phyloP scores from a whole-genome alignment of 768 basidiomycete species.

The Favolaschia claudopus region DNA sequence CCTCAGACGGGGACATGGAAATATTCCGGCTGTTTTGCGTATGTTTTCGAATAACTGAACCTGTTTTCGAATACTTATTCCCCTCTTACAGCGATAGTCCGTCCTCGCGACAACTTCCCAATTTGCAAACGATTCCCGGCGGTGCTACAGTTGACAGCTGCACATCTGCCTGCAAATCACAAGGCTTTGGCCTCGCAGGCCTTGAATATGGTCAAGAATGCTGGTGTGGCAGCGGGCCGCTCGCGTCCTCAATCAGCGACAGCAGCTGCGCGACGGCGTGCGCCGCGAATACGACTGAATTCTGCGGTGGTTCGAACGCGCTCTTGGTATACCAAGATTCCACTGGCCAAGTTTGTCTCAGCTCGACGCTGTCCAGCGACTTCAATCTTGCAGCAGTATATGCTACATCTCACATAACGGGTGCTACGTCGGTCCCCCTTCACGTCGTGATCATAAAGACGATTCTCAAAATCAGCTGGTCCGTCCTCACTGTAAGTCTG shows the following conservation, averaged over 20 bases:
- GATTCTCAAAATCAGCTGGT: constrained; percentile 9
- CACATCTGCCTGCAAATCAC: constrained; percentile 45
- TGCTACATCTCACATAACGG: constrained; percentile 7
- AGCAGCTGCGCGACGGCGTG: constrained; percentile 23
- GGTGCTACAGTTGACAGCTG: constrained; percentile 49
- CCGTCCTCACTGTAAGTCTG: constrained; percentile 17
- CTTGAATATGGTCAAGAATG: constrained; percentile 47
- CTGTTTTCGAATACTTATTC: not conserved
- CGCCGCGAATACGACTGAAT: constrained; percentile 23
- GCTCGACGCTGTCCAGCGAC: not conserved
- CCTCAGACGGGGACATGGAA: constrained; percentile 53
- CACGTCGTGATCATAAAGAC: constrained; percentile 22
- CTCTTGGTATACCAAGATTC: constrained; percentile 16
- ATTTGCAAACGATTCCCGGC: constrained; percentile 29
- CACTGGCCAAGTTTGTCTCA: constrained; percentile 7
- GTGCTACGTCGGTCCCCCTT: constrained; percentile 8
- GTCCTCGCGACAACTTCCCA: constrained; percentile 5
- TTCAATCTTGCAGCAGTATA: constrained; percentile 25
- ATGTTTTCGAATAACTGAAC: constrained; percentile 13
- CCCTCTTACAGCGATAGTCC: constrained; percentile 16
- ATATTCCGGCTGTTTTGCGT: constrained; percentile 60
- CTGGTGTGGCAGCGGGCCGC: constrained; percentile 31
- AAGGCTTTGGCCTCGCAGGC: constrained; percentile 50
- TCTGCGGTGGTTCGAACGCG: constrained; percentile 25
- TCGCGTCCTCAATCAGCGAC: constrained; percentile 5